Base-by-base conservation (phyloP, 2,329 filamentous ascomycete genomes). In the Lachnellula cervina region DNA sequence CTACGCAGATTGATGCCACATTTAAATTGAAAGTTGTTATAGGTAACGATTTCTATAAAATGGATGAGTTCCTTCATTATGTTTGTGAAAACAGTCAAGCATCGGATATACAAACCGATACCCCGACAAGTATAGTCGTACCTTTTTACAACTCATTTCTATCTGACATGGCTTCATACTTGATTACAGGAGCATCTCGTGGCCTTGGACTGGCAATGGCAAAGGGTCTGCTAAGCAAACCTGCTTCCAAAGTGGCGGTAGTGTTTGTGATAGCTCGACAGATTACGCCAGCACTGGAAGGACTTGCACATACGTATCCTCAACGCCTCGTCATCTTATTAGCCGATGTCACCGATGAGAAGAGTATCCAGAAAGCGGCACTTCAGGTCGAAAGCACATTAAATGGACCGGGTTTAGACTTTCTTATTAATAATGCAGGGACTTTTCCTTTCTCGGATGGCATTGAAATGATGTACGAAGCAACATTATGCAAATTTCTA, bases 361-460 rank as follows among this genome's bases (percentile, higher is more conserved):
- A 51, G 0, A 72, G 69, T 35, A 65, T 76, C 8, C 59, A 71
- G 35, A 55, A 66, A 16, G 75, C 72, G 0, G 71, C 60, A 1
- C 54, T 56, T 0, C 52, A 61, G 14, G 70, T 76, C 7, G 70
- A 74, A 35, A 49, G 51, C 7, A 62, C 63, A 5, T 61, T 76
- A 1, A 58, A 64, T 17, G 74, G 68, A 3, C 68, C 68, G 11
- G 74, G 74, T 0, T 66, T 79, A 0, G 76, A 79, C 57, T 70
- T 77, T 11, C 55, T 79, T n/a, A 69, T 76, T 52, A 76, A 77
- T 62, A 77, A 76, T 61, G 74, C 72, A 0, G 75, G 73, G 1
- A 58, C 70, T 13, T 52, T 43, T 25, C 35, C 35, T 8, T 42
- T 55, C 25, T 25, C 44, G 13, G 52, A 40, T 7, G 37, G 44